Evolutionary conservation across 257 asterid genomes (phyloP), one percentile per base, ranked within the genome.

Genomic region (Striga asiatica): DNA sequence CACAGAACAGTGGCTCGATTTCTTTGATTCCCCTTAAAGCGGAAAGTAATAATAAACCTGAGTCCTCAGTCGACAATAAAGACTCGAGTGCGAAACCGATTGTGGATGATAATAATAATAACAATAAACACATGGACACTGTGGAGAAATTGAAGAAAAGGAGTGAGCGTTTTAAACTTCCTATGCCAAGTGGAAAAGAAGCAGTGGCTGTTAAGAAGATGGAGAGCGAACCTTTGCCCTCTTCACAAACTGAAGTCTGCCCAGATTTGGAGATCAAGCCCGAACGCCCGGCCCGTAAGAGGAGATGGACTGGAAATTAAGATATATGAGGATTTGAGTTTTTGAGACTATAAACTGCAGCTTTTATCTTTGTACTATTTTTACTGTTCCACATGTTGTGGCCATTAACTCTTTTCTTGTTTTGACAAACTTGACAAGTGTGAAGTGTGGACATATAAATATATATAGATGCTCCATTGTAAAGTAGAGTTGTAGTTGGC

Each of bases 251-350:
- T 9, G 42, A 35, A n/a, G 4, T 8, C 42, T 16, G 0, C 10
- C 6, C 42, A 1, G 42, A 35, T 35, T 35, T 2, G 0, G 10
- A 16, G 42, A 35, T 35, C 42, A 35, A 35, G n/a, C n/a, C 42
- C 14, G 42, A 35, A 16, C 6, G 42, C 42, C 16, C 13, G 10
- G 42, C 2, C 3, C 42, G 42, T 9, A 35, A 35, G 42, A 35
- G 42, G 16, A 35, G 42, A 16, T 35, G 42, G 42, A 35, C n/a
- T 8, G 42, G 42, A n/a, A 58, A 66, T 39, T 70, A 32, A n/a
- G n/a, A n/a, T n/a, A n/a, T n/a, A n/a, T n/a, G n/a, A n/a, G n/a
- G n/a, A n/a, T n/a, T n/a, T n/a, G n/a, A n/a, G n/a, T n/a, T n/a
- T n/a, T n/a, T n/a, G n/a, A n/a, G n/a, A n/a, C n/a, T n/a, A n/a